A percentile compares a stretch with the other conserved stretches of the same genome.
Evolutionary conservation across 371 early-diverging fungal species (phyloP).

Genomic region (Mortierella sp.): DNA sequence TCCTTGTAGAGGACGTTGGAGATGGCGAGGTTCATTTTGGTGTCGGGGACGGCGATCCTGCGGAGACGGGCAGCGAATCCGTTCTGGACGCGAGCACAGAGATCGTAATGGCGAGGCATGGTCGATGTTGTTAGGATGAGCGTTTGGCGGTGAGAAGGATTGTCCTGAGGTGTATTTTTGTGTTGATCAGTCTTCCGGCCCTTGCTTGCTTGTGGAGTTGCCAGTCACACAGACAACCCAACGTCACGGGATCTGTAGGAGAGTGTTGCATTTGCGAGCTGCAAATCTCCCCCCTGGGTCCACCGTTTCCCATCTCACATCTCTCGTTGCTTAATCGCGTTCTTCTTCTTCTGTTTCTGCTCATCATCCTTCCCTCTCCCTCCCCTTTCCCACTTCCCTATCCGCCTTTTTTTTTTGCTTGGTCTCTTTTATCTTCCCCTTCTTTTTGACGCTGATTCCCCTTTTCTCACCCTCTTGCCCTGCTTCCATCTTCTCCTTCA

Average conservation of each 20-base stretch:
- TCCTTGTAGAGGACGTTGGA: constrained; percentile 90
- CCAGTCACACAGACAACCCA: background rate
- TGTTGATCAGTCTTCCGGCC: constrained; percentile 6
- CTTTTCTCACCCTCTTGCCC: background rate
- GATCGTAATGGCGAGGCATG: constrained; percentile 90
- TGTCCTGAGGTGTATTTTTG: background rate
- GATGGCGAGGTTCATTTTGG: constrained; percentile 91
- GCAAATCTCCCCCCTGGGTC: background rate
- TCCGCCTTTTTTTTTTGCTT: constrained; percentile 6
- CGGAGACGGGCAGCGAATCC: constrained; percentile 87
- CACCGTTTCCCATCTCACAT: background rate
- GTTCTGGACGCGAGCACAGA: constrained; percentile 95
- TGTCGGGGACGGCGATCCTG: constrained; percentile 90
- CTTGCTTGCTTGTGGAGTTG: background rate
- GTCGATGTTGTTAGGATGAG: constrained; percentile 21
- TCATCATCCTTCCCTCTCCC: constrained; percentile 15
- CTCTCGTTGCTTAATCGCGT: background rate
- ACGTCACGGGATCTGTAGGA: background rate
- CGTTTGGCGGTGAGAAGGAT: background rate
- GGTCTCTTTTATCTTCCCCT: background rate
- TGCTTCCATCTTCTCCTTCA: background rate
- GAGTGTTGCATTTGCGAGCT: background rate
- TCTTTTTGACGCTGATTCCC: background rate
- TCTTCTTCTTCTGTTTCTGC: constrained; percentile 2
- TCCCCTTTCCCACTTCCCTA: background rate